Conservation (phyloP, 1,284 basidiomycete species). For the Malassezia arunalokei region DNA sequence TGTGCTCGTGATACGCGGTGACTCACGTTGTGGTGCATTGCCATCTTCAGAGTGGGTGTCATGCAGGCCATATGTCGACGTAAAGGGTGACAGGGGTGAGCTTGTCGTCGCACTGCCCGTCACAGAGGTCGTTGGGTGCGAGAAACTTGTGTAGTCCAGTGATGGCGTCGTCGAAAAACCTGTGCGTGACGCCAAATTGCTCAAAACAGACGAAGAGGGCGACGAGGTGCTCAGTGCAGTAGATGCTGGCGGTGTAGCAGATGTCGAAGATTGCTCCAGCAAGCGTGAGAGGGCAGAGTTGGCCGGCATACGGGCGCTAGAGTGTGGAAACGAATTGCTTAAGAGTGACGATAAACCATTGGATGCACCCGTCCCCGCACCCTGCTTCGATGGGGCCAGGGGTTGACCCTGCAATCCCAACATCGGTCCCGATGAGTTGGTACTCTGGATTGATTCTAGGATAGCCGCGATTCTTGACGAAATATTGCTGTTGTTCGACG, state of each 20-base stretch:
- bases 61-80: conserved; percentile 3
- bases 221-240: neutral
- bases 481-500: conserved; percentile 5
- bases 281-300: conserved; percentile 12
- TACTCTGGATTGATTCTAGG: conserved; percentile 13
- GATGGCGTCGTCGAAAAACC: neutral
- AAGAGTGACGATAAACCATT: conserved; percentile 10
- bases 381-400: conserved; percentile 11
- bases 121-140: neutral
- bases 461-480: conserved; percentile 16
- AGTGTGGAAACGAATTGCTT: neutral
- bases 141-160: neutral
- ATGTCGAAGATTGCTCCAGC: conserved; percentile 8
- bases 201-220: neutral
- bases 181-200: neutral
- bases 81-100: neutral
- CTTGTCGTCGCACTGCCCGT: neutral
- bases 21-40: neutral
- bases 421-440: conserved; percentile 12
- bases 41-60: neutral
- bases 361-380: neutral
- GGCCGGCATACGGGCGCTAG: conserved; percentile 1
- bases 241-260: neutral
- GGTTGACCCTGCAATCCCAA: conserved; percentile 14
- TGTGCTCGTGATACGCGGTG: conserved; percentile 20